Evolutionary conservation across 495 filamentous ascomycete species (phyloP), one percentile per base, ranked within the genome.

Genomic region (Daldinia vernicosa): DNA sequence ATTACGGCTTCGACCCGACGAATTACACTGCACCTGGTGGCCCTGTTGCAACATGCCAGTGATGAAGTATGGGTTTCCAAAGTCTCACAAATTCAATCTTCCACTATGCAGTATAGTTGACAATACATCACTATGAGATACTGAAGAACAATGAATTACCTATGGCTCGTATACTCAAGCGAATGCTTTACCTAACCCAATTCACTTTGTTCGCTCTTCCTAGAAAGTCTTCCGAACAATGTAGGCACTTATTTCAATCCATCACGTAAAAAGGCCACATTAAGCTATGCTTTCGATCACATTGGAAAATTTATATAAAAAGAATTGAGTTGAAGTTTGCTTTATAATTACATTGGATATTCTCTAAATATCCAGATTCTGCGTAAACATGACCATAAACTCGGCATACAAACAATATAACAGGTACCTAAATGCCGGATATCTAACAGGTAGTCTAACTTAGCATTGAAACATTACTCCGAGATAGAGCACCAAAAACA

Each of bases 1-100:
- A 79, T 22, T 63, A 77, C 24, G 76, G 77, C 4, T 78, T 79
- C 27, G 76, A 79, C 39, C 67, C 76, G 27, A 67, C 72, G 8
- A 79, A 71, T 0, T 79, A 77, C 37, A 60, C 71, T 6, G 76
- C 77, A 11, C 77, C 77, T 1, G 77, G 77, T 8, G 77, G 77
- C n/a, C 19, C 67, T 9, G 68, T 77, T 22, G 74, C 75, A 26
- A 56, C 74, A n/a, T 77, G 75, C 30, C 55, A 37, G 12, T 70
- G 57, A 33, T n/a, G 19, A 27, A 37, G 15, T 37, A 14, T 35
- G 14, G 11, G 14, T 3, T 12, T 3, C 32, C 3, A 35, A 14
- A 12, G 11, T 35, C 32, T 35, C 9, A 12, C 8, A 33, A 33
- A 2, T 11, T 33, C 8, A 33, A 33, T 4, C 8, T 33, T 2